Conservation (phyloP, 2,329 filamentous ascomycete genomes). For the Pyricularia sp. region DNA sequence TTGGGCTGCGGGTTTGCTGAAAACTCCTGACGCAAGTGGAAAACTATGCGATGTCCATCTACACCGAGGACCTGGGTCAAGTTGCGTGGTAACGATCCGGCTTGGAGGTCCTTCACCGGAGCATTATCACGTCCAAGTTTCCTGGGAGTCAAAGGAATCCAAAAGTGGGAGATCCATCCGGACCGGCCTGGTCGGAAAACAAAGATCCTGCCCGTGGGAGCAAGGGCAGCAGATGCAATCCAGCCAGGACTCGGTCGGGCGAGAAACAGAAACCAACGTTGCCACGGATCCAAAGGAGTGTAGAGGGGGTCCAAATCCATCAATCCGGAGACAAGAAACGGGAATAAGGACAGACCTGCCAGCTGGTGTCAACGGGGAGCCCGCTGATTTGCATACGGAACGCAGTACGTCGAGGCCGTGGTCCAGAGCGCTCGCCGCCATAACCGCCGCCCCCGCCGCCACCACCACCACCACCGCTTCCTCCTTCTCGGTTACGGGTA, state of each 20-base stretch:
- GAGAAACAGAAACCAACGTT: neutral
- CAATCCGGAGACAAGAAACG: constrained; percentile 42
- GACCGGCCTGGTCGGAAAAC: constrained; percentile 1
- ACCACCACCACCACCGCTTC: neutral
- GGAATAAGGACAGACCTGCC: constrained; percentile 89
- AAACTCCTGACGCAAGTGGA: neutral
- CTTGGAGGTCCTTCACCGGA: neutral
- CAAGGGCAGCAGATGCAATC: constrained; percentile 7
- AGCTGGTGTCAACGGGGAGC: constrained; percentile 96
- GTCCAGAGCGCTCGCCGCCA: constrained; percentile 45
- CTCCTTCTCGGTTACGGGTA: constrained; percentile 44
- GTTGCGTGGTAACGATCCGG: neutral
- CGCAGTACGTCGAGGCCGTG: constrained; percentile 83
- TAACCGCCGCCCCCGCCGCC: constrained; percentile 20
- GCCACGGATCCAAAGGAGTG: neutral
- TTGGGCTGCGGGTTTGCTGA: neutral
- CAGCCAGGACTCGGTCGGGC: neutral
- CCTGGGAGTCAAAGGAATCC: constrained; percentile 1
- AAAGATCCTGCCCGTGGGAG: constrained; percentile 1
- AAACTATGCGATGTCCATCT: neutral
- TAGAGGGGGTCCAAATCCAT: constrained; percentile 19
- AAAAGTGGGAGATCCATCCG: neutral
- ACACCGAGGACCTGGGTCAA: neutral
- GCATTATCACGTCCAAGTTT: neutral
- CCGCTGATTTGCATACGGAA: constrained; percentile 97